Conservation (phyloP, 2,329 filamentous ascomycete species). For the Aspergillus costaricaensis region DNA sequence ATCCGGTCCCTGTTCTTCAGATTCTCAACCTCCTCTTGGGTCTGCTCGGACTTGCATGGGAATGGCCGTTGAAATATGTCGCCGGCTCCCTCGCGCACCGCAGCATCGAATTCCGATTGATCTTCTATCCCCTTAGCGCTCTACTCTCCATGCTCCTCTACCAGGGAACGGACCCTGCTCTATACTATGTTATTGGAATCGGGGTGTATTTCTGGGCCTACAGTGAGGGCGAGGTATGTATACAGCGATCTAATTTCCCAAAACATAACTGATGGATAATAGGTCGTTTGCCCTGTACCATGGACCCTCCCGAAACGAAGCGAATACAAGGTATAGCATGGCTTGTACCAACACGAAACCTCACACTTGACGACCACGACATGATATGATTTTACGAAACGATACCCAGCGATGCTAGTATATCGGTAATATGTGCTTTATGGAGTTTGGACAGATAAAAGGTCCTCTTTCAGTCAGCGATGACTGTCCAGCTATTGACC, state of each 20-base stretch:
- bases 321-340: conserved; percentile 30
- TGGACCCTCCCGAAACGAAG: conserved; percentile 63
- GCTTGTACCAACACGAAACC: background rate
- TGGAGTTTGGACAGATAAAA: background rate
- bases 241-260: background rate
- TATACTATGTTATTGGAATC: conserved; percentile 89
- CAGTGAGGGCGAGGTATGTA: conserved; percentile 88
- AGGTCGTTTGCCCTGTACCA: conserved; percentile 69
- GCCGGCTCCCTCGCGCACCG: conserved; percentile 79
- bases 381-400: background rate
- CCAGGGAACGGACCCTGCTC: conserved; percentile 85
- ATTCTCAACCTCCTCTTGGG: conserved; percentile 86
- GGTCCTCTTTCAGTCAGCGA: background rate
- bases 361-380: background rate
- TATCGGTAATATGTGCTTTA: background rate
- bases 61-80: conserved; percentile 81
- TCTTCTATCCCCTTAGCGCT: conserved; percentile 76
- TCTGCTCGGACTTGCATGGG: conserved; percentile 75
- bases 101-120: conserved; percentile 81
- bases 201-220: conserved; percentile 95
- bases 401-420: conserved; percentile 1
- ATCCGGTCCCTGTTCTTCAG: conserved; percentile 84
- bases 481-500: conserved; percentile 2
- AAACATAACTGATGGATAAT: background rate
- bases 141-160: conserved; percentile 78